These are phyloP conservation scores for Chalciporus pseudorubinellus DNA, from an alignment of 768 basidiomycete genomes.

Conservation along the genomic window DNA sequence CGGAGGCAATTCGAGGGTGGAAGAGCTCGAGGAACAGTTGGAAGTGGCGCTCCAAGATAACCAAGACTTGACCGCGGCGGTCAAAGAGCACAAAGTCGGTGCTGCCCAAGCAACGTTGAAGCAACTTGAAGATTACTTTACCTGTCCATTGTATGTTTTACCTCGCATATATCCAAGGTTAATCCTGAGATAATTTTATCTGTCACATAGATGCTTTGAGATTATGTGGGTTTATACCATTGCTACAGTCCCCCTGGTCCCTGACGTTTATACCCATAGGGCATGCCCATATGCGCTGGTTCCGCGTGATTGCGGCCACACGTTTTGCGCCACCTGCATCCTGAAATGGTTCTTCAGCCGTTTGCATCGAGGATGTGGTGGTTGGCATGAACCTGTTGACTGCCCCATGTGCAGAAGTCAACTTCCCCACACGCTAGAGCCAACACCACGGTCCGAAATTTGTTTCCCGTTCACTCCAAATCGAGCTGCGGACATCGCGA, in stretches of 20 bases:
- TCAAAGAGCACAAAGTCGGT: slow-evolving; percentile 39
- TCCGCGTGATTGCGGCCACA: slow-evolving; percentile 60
- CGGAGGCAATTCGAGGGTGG: slow-evolving; percentile 37
- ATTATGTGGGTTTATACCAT: slow-evolving; percentile 39
- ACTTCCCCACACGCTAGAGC: slow-evolving; percentile 51
- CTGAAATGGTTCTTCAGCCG: slow-evolving; percentile 69
- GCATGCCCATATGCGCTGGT: slow-evolving; percentile 57
- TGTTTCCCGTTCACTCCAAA: slow-evolving; percentile 67
- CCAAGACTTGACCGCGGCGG: slow-evolving; percentile 39
- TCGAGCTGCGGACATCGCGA: slow-evolving; percentile 50
- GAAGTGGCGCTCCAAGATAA: slow-evolving; percentile 39
- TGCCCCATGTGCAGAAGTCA: slow-evolving; percentile 64
- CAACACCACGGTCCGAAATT: slow-evolving; percentile 45
- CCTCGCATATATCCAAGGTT: slow-evolving; percentile 3
- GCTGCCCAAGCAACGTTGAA: slow-evolving; percentile 38
- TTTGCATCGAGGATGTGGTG: slow-evolving; percentile 58
- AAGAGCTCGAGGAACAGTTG: slow-evolving; percentile 44
- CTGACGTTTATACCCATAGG: slow-evolving; percentile 17
- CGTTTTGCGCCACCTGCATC: slow-evolving; percentile 66
- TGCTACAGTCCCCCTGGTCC: background rate
- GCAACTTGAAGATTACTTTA: slow-evolving; percentile 61
- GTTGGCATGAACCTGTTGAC: slow-evolving; percentile 66
- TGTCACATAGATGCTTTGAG: slow-evolving; percentile 54
- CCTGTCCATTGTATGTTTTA: slow-evolving; percentile 56
- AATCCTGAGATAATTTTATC: slow-evolving; percentile 11